Conservation (phyloP, 2,329 filamentous ascomycete genomes). For the Colletotrichum sp. region DNA sequence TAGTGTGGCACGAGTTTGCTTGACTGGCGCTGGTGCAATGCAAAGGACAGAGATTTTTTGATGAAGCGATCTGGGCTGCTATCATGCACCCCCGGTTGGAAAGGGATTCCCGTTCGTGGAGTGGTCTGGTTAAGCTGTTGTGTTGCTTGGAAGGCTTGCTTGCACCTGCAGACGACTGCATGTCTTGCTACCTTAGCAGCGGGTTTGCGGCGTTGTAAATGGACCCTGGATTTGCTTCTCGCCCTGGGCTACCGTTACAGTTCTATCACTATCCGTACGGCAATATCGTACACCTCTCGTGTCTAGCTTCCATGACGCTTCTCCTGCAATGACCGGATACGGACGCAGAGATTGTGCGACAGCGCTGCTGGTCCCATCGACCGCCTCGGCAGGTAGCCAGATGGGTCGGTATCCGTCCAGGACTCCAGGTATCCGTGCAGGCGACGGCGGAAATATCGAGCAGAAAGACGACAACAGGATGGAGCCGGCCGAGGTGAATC, state of each 20-base stretch:
- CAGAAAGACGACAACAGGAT: neutral
- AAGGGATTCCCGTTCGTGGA: neutral
- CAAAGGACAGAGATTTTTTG: neutral
- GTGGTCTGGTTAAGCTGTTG: neutral
- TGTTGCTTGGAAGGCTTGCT: neutral
- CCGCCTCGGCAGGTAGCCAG: neutral
- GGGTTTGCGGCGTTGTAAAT: slow-evolving; percentile 14
- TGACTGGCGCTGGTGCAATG: neutral
- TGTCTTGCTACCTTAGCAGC: neutral
- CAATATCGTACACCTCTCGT: neutral
- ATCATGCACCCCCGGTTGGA: too few relatives aligned
- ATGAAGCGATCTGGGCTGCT: neutral
- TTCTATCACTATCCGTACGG: neutral
- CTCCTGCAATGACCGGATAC: neutral
- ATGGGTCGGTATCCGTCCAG: neutral
- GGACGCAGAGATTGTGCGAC: neutral
- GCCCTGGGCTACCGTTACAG: neutral
- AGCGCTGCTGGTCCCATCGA: neutral
- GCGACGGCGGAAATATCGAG: neutral
- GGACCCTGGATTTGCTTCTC: slow-evolving; percentile 10
- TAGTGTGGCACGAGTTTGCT: neutral
- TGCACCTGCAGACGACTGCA: neutral
- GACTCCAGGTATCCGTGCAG: neutral
- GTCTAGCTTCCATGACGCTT: neutral
- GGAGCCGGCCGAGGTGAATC: neutral